Conservation (phyloP, 768 basidiomycete genomes). For the Scleroderma bovista region DNA sequence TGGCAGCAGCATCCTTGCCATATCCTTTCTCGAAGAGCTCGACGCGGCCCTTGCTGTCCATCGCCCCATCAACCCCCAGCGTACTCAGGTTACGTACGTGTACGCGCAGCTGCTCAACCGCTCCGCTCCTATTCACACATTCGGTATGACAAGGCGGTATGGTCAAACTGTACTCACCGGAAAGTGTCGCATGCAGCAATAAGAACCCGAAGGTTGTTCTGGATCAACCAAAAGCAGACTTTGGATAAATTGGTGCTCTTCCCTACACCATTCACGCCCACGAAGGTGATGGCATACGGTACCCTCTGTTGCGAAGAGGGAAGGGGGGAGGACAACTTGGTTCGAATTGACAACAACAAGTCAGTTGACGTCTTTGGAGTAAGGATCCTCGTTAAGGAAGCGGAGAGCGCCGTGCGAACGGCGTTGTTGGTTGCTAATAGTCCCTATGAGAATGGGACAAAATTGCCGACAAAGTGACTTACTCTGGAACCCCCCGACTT, state of each 20-base stretch:
- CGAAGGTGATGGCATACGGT: conserved; percentile 93
- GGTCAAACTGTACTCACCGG: conserved; percentile 40
- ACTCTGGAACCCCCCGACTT: conserved; percentile 89
- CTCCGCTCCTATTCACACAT: conserved; percentile 64
- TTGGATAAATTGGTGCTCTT: conserved; percentile 98
- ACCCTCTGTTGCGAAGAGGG: conserved; percentile 70
- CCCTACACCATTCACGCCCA: conserved; percentile 98
- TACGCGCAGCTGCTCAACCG: conserved; percentile 95
- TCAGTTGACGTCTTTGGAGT: conserved; percentile 99
- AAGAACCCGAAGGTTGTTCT: conserved; percentile 87
- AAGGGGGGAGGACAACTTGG: conserved; percentile 72
- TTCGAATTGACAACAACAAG: conserved; percentile 85
- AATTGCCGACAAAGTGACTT: conserved; percentile 16
- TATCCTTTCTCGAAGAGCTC: conserved; percentile 96
- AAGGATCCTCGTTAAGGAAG: conserved; percentile 85
- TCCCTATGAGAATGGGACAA: conserved; percentile 5
- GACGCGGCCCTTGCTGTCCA: conserved; percentile 68
- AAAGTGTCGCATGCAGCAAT: conserved; percentile 99
- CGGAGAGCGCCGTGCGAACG: conserved; percentile 77
- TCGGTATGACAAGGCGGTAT: neutral
- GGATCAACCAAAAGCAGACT: conserved; percentile 98
- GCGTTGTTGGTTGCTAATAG: conserved; percentile 73
- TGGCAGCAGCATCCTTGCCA: conserved; percentile 98
- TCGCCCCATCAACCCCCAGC: conserved; percentile 66
- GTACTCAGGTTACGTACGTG: conserved; percentile 92